phyloP scores from a whole-genome alignment of 164 flowering plant genomes.

The Akebia trifoliata region DNA sequence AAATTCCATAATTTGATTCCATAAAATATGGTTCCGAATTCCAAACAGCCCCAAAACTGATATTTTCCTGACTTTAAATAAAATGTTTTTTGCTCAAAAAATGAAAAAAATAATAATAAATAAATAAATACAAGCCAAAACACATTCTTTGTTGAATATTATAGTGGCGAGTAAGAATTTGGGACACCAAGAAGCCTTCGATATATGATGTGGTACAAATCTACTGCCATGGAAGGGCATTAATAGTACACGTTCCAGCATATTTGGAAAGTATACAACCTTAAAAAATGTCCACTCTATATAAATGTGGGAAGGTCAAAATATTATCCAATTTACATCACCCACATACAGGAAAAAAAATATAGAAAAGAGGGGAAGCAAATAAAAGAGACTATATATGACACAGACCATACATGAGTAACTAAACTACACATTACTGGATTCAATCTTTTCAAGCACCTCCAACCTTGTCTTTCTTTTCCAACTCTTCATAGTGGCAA shows the following conservation, averaged over 20 bases:
- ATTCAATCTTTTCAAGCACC: constrained; percentile 75
- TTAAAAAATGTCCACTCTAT: background rate
- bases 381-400: constrained; percentile 6
- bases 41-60: too few relatives aligned
- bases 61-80: too few relatives aligned
- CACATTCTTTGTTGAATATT: too few relatives aligned
- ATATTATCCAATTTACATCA: constrained; percentile 17
- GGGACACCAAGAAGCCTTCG: too few relatives aligned
- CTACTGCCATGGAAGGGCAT: background rate
- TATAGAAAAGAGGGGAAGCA: background rate
- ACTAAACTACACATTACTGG: constrained; percentile 8
- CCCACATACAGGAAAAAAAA: constrained; percentile 7
- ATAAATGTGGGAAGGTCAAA: background rate
- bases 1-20: too few relatives aligned
- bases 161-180: too few relatives aligned
- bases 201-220: background rate
- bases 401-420: constrained; percentile 3
- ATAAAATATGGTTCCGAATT: too few relatives aligned
- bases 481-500: constrained; percentile 93
- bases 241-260: constrained; percentile 12
- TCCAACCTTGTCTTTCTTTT: constrained; percentile 89
- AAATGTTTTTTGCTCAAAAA: too few relatives aligned
- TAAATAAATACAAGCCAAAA: too few relatives aligned
- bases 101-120: too few relatives aligned
- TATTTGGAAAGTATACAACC: constrained; percentile 19